A percentile compares a stretch with the other conserved stretches of the same genome.
Conservation (phyloP, 2,329 filamentous ascomycete genomes). For the Penicillium sp. region DNA sequence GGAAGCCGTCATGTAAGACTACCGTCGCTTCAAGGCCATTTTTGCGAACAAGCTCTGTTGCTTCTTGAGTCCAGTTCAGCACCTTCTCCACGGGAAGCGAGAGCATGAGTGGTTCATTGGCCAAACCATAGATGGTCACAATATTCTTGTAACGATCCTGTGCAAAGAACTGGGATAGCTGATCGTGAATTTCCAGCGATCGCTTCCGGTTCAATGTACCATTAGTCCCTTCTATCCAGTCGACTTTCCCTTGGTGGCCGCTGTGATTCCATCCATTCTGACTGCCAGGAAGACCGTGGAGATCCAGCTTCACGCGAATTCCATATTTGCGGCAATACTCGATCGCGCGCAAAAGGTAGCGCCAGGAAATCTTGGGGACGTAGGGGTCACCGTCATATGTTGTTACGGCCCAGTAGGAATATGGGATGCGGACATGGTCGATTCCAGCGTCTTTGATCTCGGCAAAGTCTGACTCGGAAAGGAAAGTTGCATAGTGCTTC, state of each 20-base stretch:
- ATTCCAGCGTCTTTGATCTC: slow-evolving; percentile 86
- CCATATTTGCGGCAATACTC: slow-evolving; percentile 94
- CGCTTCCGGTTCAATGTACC: slow-evolving; percentile 77
- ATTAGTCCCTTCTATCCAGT: slow-evolving; percentile 90
- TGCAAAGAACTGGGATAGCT: slow-evolving; percentile 87
- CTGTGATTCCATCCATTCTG: slow-evolving; percentile 99
- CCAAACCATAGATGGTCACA: slow-evolving; percentile 88
- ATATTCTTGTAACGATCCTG: slow-evolving; percentile 92
- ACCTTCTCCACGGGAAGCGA: slow-evolving; percentile 68
- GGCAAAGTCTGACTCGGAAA: slow-evolving; percentile 79
- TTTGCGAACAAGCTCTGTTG: slow-evolving; percentile 70
- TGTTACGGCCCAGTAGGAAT: slow-evolving; percentile 90
- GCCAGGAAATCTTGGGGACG: slow-evolving; percentile 82
- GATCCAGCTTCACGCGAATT: slow-evolving; percentile 86
- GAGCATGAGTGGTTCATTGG: slow-evolving; percentile 92
- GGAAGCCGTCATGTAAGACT: slow-evolving; percentile 93
- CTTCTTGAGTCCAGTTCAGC: slow-evolving; percentile 76
- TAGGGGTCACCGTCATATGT: slow-evolving; percentile 87
- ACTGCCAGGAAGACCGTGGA: slow-evolving; percentile 88
- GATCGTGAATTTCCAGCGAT: slow-evolving; percentile 83
- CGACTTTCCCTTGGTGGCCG: slow-evolving; percentile 76
- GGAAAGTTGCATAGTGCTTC: slow-evolving; percentile 86
- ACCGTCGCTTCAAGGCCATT: slow-evolving; percentile 76
- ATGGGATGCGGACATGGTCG: slow-evolving; percentile 96
- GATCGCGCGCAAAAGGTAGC: slow-evolving; percentile 88